Evolutionary conservation across 257 asterid species (phyloP).

Genomic region (Plantago ovata): DNA sequence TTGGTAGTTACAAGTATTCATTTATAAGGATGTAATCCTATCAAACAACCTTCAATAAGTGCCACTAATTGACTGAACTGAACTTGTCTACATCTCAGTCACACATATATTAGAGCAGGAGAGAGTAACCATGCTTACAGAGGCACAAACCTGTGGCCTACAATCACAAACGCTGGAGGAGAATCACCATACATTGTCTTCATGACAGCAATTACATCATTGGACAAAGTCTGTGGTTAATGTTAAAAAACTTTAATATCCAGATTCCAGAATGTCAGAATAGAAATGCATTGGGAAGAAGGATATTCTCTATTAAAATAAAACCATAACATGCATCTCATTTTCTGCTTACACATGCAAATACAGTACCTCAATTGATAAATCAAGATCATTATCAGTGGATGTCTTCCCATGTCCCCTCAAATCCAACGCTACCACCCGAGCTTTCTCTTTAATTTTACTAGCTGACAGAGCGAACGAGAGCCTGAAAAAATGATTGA

Average conservation of each 20-base stretch:
- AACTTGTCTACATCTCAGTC: not conserved
- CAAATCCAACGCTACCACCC: conserved; percentile 81
- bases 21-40: conserved; percentile 2
- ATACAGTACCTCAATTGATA: conserved; percentile 81
- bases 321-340: conserved; percentile 17
- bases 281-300: conserved; percentile 1
- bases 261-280: conserved; percentile 14
- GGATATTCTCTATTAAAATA: conserved; percentile 4
- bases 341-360: conserved; percentile 11
- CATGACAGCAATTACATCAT: conserved; percentile 76
- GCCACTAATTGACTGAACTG: conserved; percentile 12
- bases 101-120: too few species aligned
- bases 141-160: conserved; percentile 82
- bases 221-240: conserved; percentile 63
- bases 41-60: conserved; percentile 6
- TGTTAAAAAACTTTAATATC: conserved; percentile 19
- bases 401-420: conserved; percentile 94
- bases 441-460: conserved; percentile 72
- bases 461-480: conserved; percentile 78
- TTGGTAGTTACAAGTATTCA: conserved; percentile 5
- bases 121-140: conserved; percentile 6
- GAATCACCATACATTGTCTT: conserved; percentile 85
- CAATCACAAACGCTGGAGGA: conserved; percentile 89
- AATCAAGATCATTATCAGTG: conserved; percentile 80
- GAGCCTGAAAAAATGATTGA: conserved; percentile 55